Base-by-base conservation (phyloP, 495 filamentous ascomycete genomes). In the Hypoxylon rickii region DNA sequence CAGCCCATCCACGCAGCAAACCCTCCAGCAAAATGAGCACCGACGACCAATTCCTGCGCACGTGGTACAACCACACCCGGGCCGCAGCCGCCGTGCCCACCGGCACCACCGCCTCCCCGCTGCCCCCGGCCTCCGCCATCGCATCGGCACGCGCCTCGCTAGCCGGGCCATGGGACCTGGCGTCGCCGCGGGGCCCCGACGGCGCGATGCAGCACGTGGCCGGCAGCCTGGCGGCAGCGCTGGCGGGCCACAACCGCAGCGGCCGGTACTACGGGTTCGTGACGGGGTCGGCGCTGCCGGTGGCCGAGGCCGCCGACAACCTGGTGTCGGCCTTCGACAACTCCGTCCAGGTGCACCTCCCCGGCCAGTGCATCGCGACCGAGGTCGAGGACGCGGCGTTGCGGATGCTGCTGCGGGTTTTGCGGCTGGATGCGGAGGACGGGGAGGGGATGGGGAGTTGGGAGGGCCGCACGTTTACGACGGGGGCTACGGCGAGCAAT, bases 401-500 rank as follows among this genome's bases (percentile, higher is more conserved):
- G 40, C 63, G 74, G 10, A 79, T 96, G 73, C 72, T 96, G 0
- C 69, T 83, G 21, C 77, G 88, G 47, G 72, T 97, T 2, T 71
- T 96, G 10, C 66, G 71, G 3, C 70, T 97, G 1, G 73, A 79
- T n/a, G 66, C 66, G 0, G 50, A 45, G 1, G 53, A 67, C 2
- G 89, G 81, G 79, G 57, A 65, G 1, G 85, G 67, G 0, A 48
- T 45, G 1, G 53, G 67, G 3, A 44, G 44, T 7, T 89, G 81
- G 79, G 55, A 64, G 1, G 85, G 83, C 11, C 78, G 83, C 15
- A 92, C 85, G 0, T 94, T 97, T 60, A 96, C 91, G 1, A 97
- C 92, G 0, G 92, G 93, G 0, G 92, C 89, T 1, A 97, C 93
- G 1, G 89, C 81, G 3, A 87, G 86, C 53, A 97, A 96, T 70